Evolutionary conservation across 495 filamentous ascomycete genomes (phyloP).

Genomic region (Hypoxylon trugodes): DNA sequence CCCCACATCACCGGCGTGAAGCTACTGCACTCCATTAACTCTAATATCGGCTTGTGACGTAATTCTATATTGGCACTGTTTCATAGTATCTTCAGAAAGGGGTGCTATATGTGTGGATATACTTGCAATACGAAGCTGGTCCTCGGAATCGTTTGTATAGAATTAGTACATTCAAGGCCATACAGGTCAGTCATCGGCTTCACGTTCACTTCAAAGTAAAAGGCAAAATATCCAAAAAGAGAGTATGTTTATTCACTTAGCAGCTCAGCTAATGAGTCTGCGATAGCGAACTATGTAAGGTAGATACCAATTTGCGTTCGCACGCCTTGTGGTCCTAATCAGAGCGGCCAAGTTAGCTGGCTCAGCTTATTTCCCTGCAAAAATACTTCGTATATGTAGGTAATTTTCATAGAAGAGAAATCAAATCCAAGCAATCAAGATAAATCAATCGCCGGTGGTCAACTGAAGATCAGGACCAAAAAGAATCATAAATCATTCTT

Average conservation of each 20-base stretch:
- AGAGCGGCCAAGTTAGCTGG: constrained; percentile 38
- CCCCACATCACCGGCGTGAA: not conserved
- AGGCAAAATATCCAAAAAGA: not conserved
- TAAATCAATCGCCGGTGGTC: constrained; percentile 7
- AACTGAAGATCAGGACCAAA: not conserved
- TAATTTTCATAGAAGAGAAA: not conserved
- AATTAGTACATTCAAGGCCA: no score
- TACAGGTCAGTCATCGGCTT: not conserved
- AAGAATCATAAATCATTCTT: constrained; percentile 11
- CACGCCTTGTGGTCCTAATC: constrained; percentile 6
- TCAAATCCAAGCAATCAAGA: constrained; percentile 12
- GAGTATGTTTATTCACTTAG: constrained; percentile 12
- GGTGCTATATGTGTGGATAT: no score
- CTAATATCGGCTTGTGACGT: not conserved
- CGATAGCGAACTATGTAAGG: not conserved
- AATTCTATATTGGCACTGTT: not conserved
- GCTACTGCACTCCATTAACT: constrained; percentile 8
- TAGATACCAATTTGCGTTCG: not conserved
- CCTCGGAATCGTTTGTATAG: no score
- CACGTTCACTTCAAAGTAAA: not conserved
- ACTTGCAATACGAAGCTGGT: no score
- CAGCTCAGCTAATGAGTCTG: constrained; percentile 3
- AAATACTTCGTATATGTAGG: not conserved
- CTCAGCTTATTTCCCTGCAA: constrained; percentile 2
- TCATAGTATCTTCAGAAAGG: no score